Evolutionary conservation across 768 basidiomycete genomes (phyloP), one percentile per base, ranked within the genome.

Genomic region (Tulasnella sp.): DNA sequence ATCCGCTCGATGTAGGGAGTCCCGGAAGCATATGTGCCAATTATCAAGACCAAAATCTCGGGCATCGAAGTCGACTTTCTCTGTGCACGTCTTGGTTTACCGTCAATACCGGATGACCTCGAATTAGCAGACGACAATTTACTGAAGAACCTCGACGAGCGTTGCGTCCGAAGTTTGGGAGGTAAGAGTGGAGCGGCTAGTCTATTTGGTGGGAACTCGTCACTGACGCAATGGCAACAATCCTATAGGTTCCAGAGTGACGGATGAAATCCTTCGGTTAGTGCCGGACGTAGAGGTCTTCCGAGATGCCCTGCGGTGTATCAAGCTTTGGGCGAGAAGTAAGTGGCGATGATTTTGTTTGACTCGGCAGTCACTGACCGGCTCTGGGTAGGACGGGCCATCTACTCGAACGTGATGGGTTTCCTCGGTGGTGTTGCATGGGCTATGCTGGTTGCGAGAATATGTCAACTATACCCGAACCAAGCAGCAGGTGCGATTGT

Each of bases 401-500:
- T 99, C 80, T 98, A 98, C 85, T 97, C 96, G 0, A 99, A 99
- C 85, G 95, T 98, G 16, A 96, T 96, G 83, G 98, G 97, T 27
- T 99, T 99, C 85, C 89, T 97, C 42, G 98, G 98, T 79, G 98
- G 98, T 83, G 97, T 99, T 1, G 97, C 97, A 39, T 99, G 98
- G 98, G 95, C 97, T 4, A 94, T 99, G 88, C 90, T 99, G 56
- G 97, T 98, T n/a, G 98, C 98, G 75, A 92, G 98, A 85, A 96
- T 99, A 89, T 99, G 98, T 87, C 98, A 99, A 84, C 86, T 99
- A 77, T 99, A 99, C 85, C 98, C 98, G 40, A 98, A 92, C 81
- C 97, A 96, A 10, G 91, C 92, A 80, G 95, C 97, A 18, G 96
- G 96, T 21, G 95, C 94, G 4, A 96, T 99, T 82, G 96, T 99